Evolutionary conservation across 1,284 basidiomycete species (phyloP).

Genomic region (Papiliotrema nemorosa): DNA sequence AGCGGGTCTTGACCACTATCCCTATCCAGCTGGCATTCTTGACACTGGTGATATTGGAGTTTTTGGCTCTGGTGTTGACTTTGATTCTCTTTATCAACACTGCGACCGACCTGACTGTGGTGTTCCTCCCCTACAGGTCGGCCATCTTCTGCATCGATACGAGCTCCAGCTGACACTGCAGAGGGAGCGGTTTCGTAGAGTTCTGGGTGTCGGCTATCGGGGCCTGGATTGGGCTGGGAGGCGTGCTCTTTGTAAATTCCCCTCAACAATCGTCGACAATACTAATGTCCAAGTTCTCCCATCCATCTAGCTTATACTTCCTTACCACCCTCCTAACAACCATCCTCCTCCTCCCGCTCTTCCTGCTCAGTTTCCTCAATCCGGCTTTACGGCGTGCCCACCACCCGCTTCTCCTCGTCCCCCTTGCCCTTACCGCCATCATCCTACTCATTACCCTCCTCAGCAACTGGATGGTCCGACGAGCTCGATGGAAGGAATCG

Average conservation of each 20-base stretch:
- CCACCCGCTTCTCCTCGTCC: constrained; percentile 33
- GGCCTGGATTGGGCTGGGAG: constrained; percentile 40
- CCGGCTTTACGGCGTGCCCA: constrained; percentile 23
- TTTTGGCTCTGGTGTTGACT: constrained; percentile 28
- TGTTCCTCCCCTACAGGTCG: constrained; percentile 26
- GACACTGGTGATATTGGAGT: constrained; percentile 15
- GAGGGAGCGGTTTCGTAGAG: constrained; percentile 39
- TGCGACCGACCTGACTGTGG: constrained; percentile 25
- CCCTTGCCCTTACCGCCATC: constrained; percentile 27
- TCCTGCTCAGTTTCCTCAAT: constrained; percentile 34
- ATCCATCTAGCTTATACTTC: constrained; percentile 43
- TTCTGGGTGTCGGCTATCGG: constrained; percentile 41
- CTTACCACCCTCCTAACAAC: constrained; percentile 35
- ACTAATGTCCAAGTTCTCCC: constrained; percentile 43
- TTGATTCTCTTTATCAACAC: constrained; percentile 37
- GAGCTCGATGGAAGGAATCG: constrained; percentile 34
- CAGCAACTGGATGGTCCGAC: constrained; percentile 35
- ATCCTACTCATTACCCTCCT: constrained; percentile 32
- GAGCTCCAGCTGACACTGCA: constrained; percentile 9
- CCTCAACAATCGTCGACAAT: background rate
- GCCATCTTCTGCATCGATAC: background rate
- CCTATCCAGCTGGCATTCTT: constrained; percentile 35
- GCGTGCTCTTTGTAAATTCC: constrained; percentile 33
- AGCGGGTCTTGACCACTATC: constrained; percentile 37
- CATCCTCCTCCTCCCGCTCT: constrained; percentile 32